Evolutionary conservation across 176 grass and related monocot species (phyloP).

Genomic region (Paspalum vaginatum): DNA sequence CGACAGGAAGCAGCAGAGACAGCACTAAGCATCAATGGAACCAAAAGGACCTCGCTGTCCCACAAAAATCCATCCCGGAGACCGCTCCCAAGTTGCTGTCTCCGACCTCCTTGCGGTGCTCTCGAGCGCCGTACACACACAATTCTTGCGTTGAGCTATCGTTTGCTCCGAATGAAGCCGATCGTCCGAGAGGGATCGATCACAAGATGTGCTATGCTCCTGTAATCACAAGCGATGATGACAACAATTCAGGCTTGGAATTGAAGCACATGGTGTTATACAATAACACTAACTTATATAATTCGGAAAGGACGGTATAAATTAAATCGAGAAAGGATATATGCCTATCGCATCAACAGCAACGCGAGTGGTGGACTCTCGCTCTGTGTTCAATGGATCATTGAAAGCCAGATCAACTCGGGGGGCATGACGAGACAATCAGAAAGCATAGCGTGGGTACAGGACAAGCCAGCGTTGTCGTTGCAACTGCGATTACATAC

Average conservation of each 20-base stretch:
- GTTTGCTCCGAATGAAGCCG: neutral
- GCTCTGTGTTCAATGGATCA: constrained; percentile 2
- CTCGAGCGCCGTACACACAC: neutral
- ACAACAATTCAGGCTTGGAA: neutral
- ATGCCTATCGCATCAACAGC: constrained; percentile 30
- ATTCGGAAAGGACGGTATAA: neutral
- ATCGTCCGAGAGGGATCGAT: neutral
- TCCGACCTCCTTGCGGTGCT: neutral
- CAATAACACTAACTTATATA: neutral
- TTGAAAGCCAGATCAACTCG: neutral
- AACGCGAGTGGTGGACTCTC: constrained; percentile 1
- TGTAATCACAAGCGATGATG: constrained; percentile 5
- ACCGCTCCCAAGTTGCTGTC: constrained; percentile 16
- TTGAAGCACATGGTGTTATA: neutral
- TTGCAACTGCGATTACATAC: neutral
- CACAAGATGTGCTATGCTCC: neutral
- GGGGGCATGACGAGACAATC: constrained; percentile 30
- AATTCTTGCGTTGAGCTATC: neutral
- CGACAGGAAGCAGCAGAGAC: neutral
- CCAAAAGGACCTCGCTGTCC: neutral
- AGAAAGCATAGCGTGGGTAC: constrained; percentile 8
- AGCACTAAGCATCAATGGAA: neutral
- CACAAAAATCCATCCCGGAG: neutral
- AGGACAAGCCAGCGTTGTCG: constrained; percentile 14
- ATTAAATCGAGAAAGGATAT: neutral